Percentiles rank a stretch among this genome's conserved stretches.
These are phyloP conservation scores for Scheffersomyces insectosa DNA, from an alignment of 1,139 yeast species.

Conservation along the genomic window DNA sequence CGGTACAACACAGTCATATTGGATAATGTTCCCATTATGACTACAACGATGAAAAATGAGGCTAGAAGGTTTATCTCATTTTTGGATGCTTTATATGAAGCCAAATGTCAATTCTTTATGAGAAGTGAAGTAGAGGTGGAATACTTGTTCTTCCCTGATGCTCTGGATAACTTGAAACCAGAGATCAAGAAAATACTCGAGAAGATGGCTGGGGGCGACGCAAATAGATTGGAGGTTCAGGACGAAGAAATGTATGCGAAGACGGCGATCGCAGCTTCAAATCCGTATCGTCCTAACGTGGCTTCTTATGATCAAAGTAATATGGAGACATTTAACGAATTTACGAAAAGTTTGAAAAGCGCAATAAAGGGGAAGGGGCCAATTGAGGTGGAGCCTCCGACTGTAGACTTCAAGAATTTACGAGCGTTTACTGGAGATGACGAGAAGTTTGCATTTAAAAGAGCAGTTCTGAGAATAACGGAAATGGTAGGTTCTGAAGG, in stretches of 20 bases:
- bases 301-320: slow-evolving; percentile 55
- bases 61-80: slow-evolving; percentile 68
- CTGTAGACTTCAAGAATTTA: slow-evolving; percentile 45
- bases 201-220: slow-evolving; percentile 18
- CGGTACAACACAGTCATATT: slow-evolving; percentile 55
- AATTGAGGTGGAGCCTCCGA: slow-evolving; percentile 5
- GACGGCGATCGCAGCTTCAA: slow-evolving; percentile 57
- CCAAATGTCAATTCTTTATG: slow-evolving; percentile 58
- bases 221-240: slow-evolving; percentile 46
- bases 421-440: slow-evolving; percentile 75
- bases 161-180: slow-evolving; percentile 14
- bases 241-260: slow-evolving; percentile 72
- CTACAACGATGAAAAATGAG: slow-evolving; percentile 61
- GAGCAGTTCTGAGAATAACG: slow-evolving; percentile 67
- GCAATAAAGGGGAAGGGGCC: slow-evolving; percentile 3
- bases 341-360: slow-evolving; percentile 7
- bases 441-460: slow-evolving; percentile 70
- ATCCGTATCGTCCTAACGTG: slow-evolving; percentile 71
- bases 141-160: slow-evolving; percentile 60
- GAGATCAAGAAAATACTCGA: slow-evolving; percentile 10
- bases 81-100: slow-evolving; percentile 68
- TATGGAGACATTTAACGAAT: slow-evolving; percentile 39
- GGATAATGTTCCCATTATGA: slow-evolving; percentile 63
- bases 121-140: slow-evolving; percentile 52
- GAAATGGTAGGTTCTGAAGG: slow-evolving; percentile 63